phyloP scores from a whole-genome alignment of 768 basidiomycete species.

The Phanerochaete sordida region DNA sequence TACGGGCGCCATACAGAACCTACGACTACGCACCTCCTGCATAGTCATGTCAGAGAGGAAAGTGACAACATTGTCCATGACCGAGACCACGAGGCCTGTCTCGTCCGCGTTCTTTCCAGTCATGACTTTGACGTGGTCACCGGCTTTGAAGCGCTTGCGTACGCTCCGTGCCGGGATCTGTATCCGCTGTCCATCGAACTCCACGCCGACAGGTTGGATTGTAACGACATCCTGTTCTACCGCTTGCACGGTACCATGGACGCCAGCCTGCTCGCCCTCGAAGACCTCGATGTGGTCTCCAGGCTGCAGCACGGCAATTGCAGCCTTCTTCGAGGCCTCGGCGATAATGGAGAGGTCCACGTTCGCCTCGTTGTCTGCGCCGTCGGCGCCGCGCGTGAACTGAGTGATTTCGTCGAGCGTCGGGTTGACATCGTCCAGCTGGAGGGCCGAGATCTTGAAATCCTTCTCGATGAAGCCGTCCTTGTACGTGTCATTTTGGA shows the following conservation, averaged over 20 bases:
- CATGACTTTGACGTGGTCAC: slow-evolving; percentile 99
- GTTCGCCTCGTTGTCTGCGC: slow-evolving; percentile 58
- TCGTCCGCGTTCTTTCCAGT: slow-evolving; percentile 91
- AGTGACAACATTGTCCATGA: slow-evolving; percentile 87
- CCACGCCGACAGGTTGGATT: slow-evolving; percentile 74
- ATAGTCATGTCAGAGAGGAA: slow-evolving; percentile 97
- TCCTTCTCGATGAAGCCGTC: slow-evolving; percentile 98
- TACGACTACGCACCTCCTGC: slow-evolving; percentile 66
- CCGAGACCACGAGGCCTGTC: slow-evolving; percentile 92
- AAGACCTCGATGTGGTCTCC: slow-evolving; percentile 98
- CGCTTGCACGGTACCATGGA: slow-evolving; percentile 89
- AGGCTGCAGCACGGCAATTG: slow-evolving; percentile 92
- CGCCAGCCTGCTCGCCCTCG: slow-evolving; percentile 93
- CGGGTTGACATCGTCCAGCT: slow-evolving; percentile 87
- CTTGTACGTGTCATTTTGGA: slow-evolving; percentile 90
- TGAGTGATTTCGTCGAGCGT: slow-evolving; percentile 95
- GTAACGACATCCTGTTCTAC: slow-evolving; percentile 85
- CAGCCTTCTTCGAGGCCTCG: slow-evolving; percentile 86
- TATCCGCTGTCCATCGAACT: slow-evolving; percentile 83
- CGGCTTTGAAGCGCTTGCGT: slow-evolving; percentile 91
- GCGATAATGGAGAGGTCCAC: slow-evolving; percentile 90
- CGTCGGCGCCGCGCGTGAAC: slow-evolving; percentile 77
- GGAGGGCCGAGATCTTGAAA: slow-evolving; percentile 74
- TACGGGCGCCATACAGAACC: neutral
- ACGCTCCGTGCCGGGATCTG: slow-evolving; percentile 87